Evolutionary conservation across 805 yeast species (phyloP).

Genomic region (Candida gorgasii): DNA sequence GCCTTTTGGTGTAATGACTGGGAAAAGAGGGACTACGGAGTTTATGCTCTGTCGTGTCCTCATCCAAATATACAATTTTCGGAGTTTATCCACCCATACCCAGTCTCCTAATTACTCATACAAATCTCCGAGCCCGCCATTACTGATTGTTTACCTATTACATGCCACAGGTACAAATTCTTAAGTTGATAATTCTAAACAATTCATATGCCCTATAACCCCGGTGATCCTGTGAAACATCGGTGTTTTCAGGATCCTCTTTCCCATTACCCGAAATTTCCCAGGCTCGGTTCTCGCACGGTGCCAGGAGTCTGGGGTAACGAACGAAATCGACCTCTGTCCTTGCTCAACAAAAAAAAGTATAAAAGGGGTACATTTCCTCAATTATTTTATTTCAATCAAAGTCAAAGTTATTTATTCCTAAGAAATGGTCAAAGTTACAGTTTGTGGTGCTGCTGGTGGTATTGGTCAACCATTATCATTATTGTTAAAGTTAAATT

Average conservation of each 20-base stretch:
- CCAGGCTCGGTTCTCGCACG: conserved; percentile 5
- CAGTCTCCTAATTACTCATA: background rate
- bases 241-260: conserved; percentile 1
- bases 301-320: conserved; percentile 9
- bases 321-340: conserved; percentile 3
- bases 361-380: conserved; percentile 6
- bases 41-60: background rate
- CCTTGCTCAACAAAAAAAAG: conserved; percentile 10
- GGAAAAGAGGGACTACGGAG: background rate
- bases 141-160: too few relatives aligned
- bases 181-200: background rate
- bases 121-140: too few relatives aligned
- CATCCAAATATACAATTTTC: background rate
- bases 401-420: background rate
- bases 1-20: too few relatives aligned
- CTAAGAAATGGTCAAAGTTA: conserved; percentile 59
- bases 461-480: conserved; percentile 95
- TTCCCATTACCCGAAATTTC: conserved; percentile 4
- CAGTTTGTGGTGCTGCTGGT: conserved; percentile 90
- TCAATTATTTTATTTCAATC: background rate
- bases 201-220: conserved; percentile 1
- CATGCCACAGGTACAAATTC: too few relatives aligned
- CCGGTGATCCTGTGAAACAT: conserved; percentile 1
- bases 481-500: conserved; percentile 70
- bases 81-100: background rate